Conservation (phyloP, 805 yeast species). For the Jamesozyma jinghongensis region DNA sequence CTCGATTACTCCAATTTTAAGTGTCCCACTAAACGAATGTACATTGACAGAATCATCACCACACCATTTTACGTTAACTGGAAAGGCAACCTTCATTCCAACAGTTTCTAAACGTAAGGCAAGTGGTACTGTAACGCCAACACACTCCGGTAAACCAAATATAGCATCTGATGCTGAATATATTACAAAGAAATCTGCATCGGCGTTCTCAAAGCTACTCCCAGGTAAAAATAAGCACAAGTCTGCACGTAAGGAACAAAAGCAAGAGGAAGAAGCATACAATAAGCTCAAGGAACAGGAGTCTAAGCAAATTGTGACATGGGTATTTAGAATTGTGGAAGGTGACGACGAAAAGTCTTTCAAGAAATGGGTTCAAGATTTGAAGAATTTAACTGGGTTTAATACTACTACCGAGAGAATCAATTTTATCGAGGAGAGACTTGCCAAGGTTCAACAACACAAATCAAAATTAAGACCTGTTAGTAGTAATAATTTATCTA, state of each 20-base stretch:
- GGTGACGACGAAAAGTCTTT: slow-evolving; percentile 38
- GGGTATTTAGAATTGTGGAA: slow-evolving; percentile 23
- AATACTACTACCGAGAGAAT: slow-evolving; percentile 43
- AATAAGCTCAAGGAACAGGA: slow-evolving; percentile 2
- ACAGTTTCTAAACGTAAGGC: slow-evolving; percentile 11
- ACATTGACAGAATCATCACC: slow-evolving; percentile 28
- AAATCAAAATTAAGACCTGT: background rate
- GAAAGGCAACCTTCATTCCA: slow-evolving; percentile 24
- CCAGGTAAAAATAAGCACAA: slow-evolving; percentile 6
- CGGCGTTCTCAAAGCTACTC: slow-evolving; percentile 9
- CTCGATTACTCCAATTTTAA: slow-evolving; percentile 34
- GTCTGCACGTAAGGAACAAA: slow-evolving; percentile 4
- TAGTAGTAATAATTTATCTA: background rate
- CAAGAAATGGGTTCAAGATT: slow-evolving; percentile 46
- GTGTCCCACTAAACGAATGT: slow-evolving; percentile 34
- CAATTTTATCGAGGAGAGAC: slow-evolving; percentile 34
- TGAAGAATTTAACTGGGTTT: slow-evolving; percentile 43
- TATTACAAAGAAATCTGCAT: slow-evolving; percentile 4
- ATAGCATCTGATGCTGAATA: slow-evolving; percentile 1
- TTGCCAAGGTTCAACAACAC: slow-evolving; percentile 12
- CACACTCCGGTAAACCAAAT: background rate
- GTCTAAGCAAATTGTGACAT: slow-evolving; percentile 11
- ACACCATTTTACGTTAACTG: slow-evolving; percentile 33
- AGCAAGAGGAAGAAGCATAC: slow-evolving; percentile 4
- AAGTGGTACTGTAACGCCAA: background rate